Conservation (phyloP, 768 basidiomycete species). For the Podaxis sp. region DNA sequence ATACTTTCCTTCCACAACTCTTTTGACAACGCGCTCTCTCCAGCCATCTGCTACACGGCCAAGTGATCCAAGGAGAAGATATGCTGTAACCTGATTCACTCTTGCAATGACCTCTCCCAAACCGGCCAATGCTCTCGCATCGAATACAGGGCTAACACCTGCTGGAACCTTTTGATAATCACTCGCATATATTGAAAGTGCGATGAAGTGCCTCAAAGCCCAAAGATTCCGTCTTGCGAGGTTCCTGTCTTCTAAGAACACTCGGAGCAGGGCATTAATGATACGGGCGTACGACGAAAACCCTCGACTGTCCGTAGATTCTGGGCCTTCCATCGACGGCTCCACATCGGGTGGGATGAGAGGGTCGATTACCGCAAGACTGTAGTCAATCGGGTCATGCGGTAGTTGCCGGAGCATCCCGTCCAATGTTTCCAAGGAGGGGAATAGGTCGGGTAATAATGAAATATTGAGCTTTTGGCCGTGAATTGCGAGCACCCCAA, state of each 20-base stretch:
- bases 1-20: not conserved
- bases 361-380: constrained; percentile 58
- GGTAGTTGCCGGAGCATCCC: constrained; percentile 44
- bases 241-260: constrained; percentile 59
- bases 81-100: constrained; percentile 56
- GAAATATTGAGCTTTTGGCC: constrained; percentile 37
- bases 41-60: constrained; percentile 12
- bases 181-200: constrained; percentile 57
- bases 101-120: constrained; percentile 38
- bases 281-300: constrained; percentile 65
- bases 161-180: constrained; percentile 56
- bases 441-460: constrained; percentile 51
- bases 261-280: constrained; percentile 51
- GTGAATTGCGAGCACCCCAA: constrained; percentile 32
- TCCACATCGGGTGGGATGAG: constrained; percentile 48
- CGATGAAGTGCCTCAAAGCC: constrained; percentile 69
- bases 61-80: constrained; percentile 46
- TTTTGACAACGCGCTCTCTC: constrained; percentile 6
- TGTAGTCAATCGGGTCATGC: constrained; percentile 45
- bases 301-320: constrained; percentile 44
- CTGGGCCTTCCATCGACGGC: constrained; percentile 5
- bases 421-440: constrained; percentile 43
- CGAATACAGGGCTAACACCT: constrained; percentile 47
- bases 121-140: constrained; percentile 17
- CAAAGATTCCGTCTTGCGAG: constrained; percentile 57